Evolutionary conservation across 345 rosid genomes (phyloP).

Genomic region (Euphorbia tirucalli): DNA sequence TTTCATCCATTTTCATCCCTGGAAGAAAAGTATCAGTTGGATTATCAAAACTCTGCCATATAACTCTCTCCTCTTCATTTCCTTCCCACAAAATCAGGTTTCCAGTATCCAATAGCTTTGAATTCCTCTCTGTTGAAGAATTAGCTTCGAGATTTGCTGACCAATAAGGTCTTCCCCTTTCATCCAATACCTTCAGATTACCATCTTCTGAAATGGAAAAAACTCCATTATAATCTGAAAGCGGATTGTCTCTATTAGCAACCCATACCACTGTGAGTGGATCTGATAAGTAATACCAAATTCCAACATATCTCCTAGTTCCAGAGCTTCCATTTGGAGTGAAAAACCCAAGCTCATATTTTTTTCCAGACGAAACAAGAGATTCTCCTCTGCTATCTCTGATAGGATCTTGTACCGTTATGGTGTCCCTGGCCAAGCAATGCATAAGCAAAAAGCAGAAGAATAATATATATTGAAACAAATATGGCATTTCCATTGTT

Average conservation of each 20-base stretch:
- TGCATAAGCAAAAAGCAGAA: slow-evolving; percentile 25
- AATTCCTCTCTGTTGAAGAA: background rate
- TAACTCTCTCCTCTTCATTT: background rate
- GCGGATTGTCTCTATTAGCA: slow-evolving; percentile 17
- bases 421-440: slow-evolving; percentile 21
- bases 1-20: slow-evolving; percentile 30
- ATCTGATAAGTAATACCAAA: slow-evolving; percentile 13
- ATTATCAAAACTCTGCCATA: slow-evolving; percentile 22
- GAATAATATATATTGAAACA: slow-evolving; percentile 27
- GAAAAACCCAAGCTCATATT: slow-evolving; percentile 37
- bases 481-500: slow-evolving; percentile 26
- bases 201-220: slow-evolving; percentile 8
- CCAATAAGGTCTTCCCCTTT: slow-evolving; percentile 11
- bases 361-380: slow-evolving; percentile 28
- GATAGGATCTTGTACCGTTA: background rate
- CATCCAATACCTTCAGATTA: slow-evolving; percentile 7
- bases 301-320: slow-evolving; percentile 17
- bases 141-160: slow-evolving; percentile 13
- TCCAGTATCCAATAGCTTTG: slow-evolving; percentile 39
- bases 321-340: slow-evolving; percentile 7
- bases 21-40: slow-evolving; percentile 26
- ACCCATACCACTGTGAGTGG: slow-evolving; percentile 25
- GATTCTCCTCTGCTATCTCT: slow-evolving; percentile 25
- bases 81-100: slow-evolving; percentile 34
- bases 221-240: slow-evolving; percentile 1